These are phyloP conservation scores for Carex scoparia DNA, from an alignment of 176 grass and related monocot species.

Conservation along the genomic window DNA sequence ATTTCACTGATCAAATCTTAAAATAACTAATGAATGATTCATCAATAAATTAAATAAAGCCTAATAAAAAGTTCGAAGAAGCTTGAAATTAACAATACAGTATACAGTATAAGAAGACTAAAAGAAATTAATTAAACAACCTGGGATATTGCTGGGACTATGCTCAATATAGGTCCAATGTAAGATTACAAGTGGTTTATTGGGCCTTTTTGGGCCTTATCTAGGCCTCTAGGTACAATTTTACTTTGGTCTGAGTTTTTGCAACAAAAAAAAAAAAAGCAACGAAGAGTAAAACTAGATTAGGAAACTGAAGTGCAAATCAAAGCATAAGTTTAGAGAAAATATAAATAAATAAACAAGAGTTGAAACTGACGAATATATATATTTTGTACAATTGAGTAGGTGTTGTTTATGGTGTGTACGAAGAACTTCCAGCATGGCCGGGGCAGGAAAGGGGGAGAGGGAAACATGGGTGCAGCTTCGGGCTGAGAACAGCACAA, in stretches of 20 bases:
- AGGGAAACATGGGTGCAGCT: slow-evolving; percentile 33
- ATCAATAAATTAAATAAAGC: too few relatives aligned
- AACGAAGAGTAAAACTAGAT: too few relatives aligned
- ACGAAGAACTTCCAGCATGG: slow-evolving; percentile 47
- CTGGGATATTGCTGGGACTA: too few relatives aligned
- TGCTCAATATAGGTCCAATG: neutral
- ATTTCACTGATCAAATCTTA: too few relatives aligned
- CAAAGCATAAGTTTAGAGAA: neutral
- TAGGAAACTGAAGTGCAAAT: neutral
- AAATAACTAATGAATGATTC: too few relatives aligned
- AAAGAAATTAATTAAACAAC: neutral
- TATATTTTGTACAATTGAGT: neutral
- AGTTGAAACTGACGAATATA: neutral
- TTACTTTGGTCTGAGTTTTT: neutral
- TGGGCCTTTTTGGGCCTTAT: neutral
- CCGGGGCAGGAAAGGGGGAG: slow-evolving; percentile 14
- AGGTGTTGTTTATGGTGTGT: slow-evolving; percentile 56
- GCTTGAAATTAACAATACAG: too few relatives aligned
- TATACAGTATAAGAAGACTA: too few relatives aligned
- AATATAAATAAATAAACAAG: neutral
- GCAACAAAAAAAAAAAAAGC: too few relatives aligned
- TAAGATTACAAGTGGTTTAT: neutral
- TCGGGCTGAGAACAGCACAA: slow-evolving; percentile 57
- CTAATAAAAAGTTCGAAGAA: neutral
- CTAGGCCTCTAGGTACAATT: neutral